Evolutionary conservation across 225 moss, liverwort and hornwort species (phyloP).

Genomic region (Bryum argenteum): DNA sequence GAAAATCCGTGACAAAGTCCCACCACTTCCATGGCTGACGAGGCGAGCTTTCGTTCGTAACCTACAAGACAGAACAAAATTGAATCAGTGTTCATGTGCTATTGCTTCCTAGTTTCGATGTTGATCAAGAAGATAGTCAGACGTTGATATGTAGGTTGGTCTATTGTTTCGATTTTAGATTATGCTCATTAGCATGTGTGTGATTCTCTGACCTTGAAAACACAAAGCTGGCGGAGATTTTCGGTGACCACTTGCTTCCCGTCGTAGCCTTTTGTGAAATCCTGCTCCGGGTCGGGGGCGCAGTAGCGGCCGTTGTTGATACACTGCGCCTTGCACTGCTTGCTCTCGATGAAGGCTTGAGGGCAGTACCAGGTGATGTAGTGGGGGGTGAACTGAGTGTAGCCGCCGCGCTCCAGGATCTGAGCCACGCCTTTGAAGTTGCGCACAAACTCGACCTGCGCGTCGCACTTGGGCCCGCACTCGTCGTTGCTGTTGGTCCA

Average conservation of each 20-base stretch:
- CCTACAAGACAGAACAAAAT: slow-evolving; percentile 54
- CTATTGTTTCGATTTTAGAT: too few relatives aligned
- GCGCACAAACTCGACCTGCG: slow-evolving; percentile 74
- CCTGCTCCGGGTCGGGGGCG: slow-evolving; percentile 96
- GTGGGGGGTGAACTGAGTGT: slow-evolving; percentile 88
- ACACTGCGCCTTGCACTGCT: slow-evolving; percentile 91
- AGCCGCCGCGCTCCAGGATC: slow-evolving; percentile 75
- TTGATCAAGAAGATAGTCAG: too few relatives aligned
- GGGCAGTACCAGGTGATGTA: slow-evolving; percentile 99
- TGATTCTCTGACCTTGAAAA: slow-evolving; percentile 47
- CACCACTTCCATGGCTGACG: slow-evolving; percentile 88
- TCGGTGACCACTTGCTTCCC: slow-evolving; percentile 90
- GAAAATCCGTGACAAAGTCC: slow-evolving; percentile 97
- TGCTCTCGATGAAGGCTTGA: slow-evolving; percentile 60
- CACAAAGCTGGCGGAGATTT: slow-evolving; percentile 91
- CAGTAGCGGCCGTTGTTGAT: slow-evolving; percentile 96
- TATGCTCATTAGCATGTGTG: not conserved
- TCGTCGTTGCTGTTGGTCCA: slow-evolving; percentile 99
- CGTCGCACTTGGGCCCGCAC: slow-evolving; percentile 86
- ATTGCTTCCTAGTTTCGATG: too few relatives aligned
- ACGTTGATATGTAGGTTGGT: too few relatives aligned
- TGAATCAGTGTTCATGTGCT: too few relatives aligned
- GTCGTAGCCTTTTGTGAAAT: slow-evolving; percentile 76
- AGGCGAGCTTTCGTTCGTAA: slow-evolving; percentile 45
- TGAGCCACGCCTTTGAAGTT: slow-evolving; percentile 92